Base-by-base conservation (phyloP, 2,329 filamentous ascomycete genomes). In the Aspergillus ruber region DNA sequence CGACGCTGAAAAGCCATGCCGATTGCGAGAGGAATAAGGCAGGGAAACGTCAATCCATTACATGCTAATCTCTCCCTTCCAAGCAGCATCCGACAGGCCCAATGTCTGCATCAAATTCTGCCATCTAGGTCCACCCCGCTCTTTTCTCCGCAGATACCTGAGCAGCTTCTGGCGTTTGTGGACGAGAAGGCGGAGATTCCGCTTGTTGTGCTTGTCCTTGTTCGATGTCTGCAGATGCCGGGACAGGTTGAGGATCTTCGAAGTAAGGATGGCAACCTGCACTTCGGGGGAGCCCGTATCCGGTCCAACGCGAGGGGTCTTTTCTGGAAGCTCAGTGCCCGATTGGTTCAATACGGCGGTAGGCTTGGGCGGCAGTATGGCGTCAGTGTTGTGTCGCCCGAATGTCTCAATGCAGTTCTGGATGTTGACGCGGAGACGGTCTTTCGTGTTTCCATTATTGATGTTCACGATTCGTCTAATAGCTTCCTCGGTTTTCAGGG, bases 211-310 rank as follows among this genome's bases (percentile, higher is more conserved):
- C 75, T 94, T 95, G 66, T 98, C 93, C 66, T 85, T 89, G 67
- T 86, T 88, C 57, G 82, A 79, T 38, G 74, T 77, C 61, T 85
- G 78, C 44, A 95, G 70, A 55, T 85, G 83, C 56, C 86, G 78
- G 13, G 86, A 84, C 43, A 98, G 68, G 20, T 85, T 83, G 53
- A 88, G 79, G 65, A 98, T 98, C 78, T 96, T 97, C 48, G 89
- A 81, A 3, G 93, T 98, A 66, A 98, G 70, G 58, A 98, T 94
- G 41, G 90, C 90, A 56, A 94, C 89, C 75, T 98, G 93, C n/a
- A 98, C 94, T 72, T 98, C 93, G 6, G 88, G 88, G 59, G 88
- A 95, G 32, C 93, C 93, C 1, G 91, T 98, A 65, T 98, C 93
- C 4, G 86, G 86, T 0, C 93, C 93, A n/a, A 84, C 82, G 27